A percentile compares a stretch with the other conserved stretches of the same genome.
phyloP scores from a whole-genome alignment of 2,329 filamentous ascomycete species.

The Plenodomus lindquistii region DNA sequence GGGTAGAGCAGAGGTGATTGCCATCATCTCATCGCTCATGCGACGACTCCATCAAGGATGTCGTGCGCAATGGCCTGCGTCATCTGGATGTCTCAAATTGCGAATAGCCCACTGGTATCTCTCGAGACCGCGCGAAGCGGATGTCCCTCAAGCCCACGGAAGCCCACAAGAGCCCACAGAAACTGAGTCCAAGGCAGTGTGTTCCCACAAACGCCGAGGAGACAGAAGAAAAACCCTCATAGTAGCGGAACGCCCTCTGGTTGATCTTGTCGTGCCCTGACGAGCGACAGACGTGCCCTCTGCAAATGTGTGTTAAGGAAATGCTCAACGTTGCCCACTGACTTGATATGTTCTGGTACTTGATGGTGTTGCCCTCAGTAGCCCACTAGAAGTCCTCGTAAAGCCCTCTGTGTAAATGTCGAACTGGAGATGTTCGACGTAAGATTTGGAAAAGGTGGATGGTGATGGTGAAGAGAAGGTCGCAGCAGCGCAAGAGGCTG shows the following conservation, averaged over 20 bases:
- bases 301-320: conserved; percentile 46
- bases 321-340: conserved; percentile 47
- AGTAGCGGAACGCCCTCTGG: conserved; percentile 46
- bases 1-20: conserved; percentile 21
- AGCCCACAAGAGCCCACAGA: conserved; percentile 45
- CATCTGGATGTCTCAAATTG: conserved; percentile 46
- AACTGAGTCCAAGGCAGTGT: conserved; percentile 51
- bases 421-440: conserved; percentile 25
- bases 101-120: conserved; percentile 50
- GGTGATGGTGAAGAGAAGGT: conserved; percentile 17
- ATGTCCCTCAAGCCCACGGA: conserved; percentile 50
- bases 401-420: conserved; percentile 35
- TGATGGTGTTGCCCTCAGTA: conserved; percentile 35
- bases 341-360: conserved; percentile 44
- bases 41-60: conserved; percentile 17
- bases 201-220: conserved; percentile 59
- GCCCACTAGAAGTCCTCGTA: conserved; percentile 37
- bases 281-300: conserved; percentile 42
- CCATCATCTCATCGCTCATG: conserved; percentile 25
- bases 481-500: conserved; percentile 13
- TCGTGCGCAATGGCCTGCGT: conserved; percentile 39
- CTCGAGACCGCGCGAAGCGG: conserved; percentile 44
- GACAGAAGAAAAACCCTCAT: conserved; percentile 47
- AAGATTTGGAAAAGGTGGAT: conserved; percentile 22
- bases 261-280: conserved; percentile 41